Evolutionary conservation across 2,329 filamentous ascomycete genomes (phyloP).

Genomic region (Ophiostoma populinum): DNA sequence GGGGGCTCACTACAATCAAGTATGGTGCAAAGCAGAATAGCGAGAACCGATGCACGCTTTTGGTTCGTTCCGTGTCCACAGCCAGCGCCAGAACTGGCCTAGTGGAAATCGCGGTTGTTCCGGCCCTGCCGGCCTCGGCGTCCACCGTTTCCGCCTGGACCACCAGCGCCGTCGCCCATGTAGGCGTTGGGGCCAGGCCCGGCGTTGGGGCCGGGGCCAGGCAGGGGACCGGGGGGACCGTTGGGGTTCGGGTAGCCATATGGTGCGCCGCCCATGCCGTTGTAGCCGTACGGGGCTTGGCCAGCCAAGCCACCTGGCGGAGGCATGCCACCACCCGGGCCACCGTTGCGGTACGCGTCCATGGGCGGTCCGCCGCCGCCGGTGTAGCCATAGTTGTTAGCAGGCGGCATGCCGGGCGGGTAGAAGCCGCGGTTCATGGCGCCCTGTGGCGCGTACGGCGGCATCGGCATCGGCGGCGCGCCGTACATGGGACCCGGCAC

Average conservation of each 20-base stretch:
- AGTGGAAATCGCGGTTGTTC: constrained; percentile 10
- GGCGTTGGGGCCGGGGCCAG: constrained; percentile 26
- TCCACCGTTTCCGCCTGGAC: constrained; percentile 34
- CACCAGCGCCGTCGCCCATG: constrained; percentile 38
- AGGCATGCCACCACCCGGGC: constrained; percentile 27
- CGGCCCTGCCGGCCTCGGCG: constrained; percentile 28
- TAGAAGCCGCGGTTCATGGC: constrained; percentile 37
- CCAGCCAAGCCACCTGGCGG: constrained; percentile 16
- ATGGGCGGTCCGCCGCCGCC: constrained; percentile 21
- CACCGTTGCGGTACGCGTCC: constrained; percentile 39
- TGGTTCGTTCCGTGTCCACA: too few relatives aligned
- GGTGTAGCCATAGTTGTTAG: constrained; percentile 30
- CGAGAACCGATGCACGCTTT: too few relatives aligned
- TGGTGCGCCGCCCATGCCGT: constrained; percentile 24
- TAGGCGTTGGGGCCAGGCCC: constrained; percentile 26
- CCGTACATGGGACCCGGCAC: constrained; percentile 7
- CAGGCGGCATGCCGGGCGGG: constrained; percentile 34
- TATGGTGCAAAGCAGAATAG: not conserved
- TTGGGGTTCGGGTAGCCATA: constrained; percentile 27
- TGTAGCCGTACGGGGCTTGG: constrained; percentile 27
- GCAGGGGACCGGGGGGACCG: too few relatives aligned
- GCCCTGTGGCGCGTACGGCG: constrained; percentile 39
- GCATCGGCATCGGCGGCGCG: constrained; percentile 20
- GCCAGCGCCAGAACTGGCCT: too few relatives aligned
- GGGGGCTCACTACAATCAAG: too few relatives aligned